Evolutionary conservation across 2,329 filamentous ascomycete genomes (phyloP).

Genomic region (Pseudogymnoascus sp.): DNA sequence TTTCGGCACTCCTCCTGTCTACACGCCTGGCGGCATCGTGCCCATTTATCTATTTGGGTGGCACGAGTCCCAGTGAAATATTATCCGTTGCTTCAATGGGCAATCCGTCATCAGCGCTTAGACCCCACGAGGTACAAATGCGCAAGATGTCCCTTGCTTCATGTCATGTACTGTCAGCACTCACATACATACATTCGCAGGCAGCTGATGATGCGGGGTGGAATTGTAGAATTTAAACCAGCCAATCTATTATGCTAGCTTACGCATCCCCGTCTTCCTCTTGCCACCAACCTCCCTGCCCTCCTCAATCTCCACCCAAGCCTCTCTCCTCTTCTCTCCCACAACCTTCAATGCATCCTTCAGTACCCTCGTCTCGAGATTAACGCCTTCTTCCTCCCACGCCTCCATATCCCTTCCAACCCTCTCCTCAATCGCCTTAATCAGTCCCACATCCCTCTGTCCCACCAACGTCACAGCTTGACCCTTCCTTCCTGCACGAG

Average conservation of each 20-base stretch:
- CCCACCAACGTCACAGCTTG: constrained; percentile 83
- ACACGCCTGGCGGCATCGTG: neutral
- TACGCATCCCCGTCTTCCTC: constrained; percentile 53
- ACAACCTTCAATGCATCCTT: constrained; percentile 81
- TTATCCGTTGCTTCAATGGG: neutral
- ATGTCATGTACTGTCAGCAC: neutral
- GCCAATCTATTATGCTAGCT: constrained; percentile 23
- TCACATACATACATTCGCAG: neutral
- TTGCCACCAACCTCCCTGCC: constrained; percentile 88
- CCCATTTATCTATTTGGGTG: neutral
- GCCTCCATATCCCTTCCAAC: constrained; percentile 73
- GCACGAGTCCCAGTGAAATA: neutral
- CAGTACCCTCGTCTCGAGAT: constrained; percentile 82
- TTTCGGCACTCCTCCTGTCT: neutral
- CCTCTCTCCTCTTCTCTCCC: constrained; percentile 88
- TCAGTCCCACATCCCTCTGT: constrained; percentile 82
- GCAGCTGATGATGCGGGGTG: neutral
- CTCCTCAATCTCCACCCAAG: constrained; percentile 83
- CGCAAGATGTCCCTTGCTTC: neutral
- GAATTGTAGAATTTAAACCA: neutral
- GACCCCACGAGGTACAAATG: neutral
- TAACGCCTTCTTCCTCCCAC: constrained; percentile 87
- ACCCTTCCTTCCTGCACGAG: constrained; percentile 77
- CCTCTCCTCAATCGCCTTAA: constrained; percentile 81
- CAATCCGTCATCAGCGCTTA: neutral